Conservation (phyloP, 2,329 filamentous ascomycete genomes). For the Ophiosphaerella narmari region DNA sequence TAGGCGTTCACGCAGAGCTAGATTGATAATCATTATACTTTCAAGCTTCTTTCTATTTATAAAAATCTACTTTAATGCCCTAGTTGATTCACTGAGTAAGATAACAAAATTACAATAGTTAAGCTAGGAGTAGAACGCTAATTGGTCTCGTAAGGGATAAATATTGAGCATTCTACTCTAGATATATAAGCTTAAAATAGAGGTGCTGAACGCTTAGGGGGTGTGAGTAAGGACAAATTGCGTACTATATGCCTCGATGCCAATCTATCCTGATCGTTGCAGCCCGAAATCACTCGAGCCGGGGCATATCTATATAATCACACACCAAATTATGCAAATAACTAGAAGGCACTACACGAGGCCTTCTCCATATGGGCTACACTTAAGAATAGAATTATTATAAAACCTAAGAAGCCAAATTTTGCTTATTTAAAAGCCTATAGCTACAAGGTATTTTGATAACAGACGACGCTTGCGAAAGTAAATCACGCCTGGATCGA, state of each 20-base stretch:
- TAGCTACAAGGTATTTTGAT: slow-evolving; percentile 5
- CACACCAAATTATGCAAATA: neutral
- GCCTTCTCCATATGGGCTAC: neutral
- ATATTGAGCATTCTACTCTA: no score
- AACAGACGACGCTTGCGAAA: neutral
- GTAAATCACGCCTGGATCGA: neutral
- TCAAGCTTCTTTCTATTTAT: no score
- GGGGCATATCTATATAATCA: neutral
- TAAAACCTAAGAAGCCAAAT: neutral
- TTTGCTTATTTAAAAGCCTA: slow-evolving; percentile 1
- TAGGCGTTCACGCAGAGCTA: no score
- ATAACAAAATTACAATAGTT: no score
- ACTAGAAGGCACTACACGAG: neutral
- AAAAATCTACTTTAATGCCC: no score
- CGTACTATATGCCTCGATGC: neutral
- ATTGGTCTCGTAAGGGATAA: no score
- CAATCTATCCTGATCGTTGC: neutral
- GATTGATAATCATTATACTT: no score
- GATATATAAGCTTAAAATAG: no score
- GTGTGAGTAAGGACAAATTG: neutral
- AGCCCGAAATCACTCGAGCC: no score
- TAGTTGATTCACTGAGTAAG: no score
- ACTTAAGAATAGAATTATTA: neutral
- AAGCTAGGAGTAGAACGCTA: no score
- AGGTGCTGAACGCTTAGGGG: neutral